phyloP scores from a whole-genome alignment of 345 rosid genomes.

The Hibiscus syriacus region DNA sequence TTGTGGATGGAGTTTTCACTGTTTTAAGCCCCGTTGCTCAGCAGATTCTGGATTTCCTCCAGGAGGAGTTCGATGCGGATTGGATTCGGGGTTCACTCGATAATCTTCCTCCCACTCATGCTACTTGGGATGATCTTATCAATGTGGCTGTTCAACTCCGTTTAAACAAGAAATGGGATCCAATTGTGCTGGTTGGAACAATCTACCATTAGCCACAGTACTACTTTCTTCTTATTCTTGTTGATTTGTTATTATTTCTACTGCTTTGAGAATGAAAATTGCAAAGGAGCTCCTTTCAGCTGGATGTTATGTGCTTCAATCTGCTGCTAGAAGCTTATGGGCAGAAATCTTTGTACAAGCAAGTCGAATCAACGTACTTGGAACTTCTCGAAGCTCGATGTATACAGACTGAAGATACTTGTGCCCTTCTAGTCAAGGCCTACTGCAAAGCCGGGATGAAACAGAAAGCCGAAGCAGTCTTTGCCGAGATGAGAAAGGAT shows the following conservation, averaged over 20 bases:
- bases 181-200: constrained; percentile 50
- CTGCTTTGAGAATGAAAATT: constrained; percentile 86
- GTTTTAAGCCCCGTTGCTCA: constrained; percentile 77
- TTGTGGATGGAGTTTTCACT: constrained; percentile 90
- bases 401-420: constrained; percentile 83
- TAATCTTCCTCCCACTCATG: constrained; percentile 57
- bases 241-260: constrained; percentile 1
- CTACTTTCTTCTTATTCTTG: not conserved
- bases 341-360: constrained; percentile 46
- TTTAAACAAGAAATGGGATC: constrained; percentile 68
- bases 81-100: constrained; percentile 45
- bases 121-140: constrained; percentile 80
- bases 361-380: constrained; percentile 62
- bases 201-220: not conserved
- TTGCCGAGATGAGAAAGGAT: constrained; percentile 67
- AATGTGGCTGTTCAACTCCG: constrained; percentile 81
- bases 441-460: constrained; percentile 54
- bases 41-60: constrained; percentile 49
- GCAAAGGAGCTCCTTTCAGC: constrained; percentile 68
- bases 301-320: constrained; percentile 84
- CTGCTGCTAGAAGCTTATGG: constrained; percentile 89
- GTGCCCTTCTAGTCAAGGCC: constrained; percentile 74
- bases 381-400: constrained; percentile 72
- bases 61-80: constrained; percentile 37
- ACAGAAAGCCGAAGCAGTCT: constrained; percentile 68